Conservation (phyloP, 352 stramenopile species). For the Blastocystis sp. region DNA sequence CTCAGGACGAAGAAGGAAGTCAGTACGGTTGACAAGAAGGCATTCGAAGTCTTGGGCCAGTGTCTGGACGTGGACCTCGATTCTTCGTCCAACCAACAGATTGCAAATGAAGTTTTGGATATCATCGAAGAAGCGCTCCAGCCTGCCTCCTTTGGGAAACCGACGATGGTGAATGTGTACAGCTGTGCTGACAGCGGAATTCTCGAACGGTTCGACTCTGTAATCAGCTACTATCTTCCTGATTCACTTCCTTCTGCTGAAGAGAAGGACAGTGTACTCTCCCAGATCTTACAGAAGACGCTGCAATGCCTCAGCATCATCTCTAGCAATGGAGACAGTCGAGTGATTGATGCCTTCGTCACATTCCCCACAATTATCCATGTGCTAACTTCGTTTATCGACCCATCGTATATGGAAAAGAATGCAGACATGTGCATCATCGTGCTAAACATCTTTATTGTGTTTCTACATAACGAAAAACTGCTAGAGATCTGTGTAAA, state of each 20-base stretch:
- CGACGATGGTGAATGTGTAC: not conserved
- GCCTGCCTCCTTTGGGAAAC: not conserved
- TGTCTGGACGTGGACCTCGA: not conserved
- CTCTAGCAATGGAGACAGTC: not conserved
- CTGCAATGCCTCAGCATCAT: not conserved
- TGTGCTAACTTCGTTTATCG: not conserved
- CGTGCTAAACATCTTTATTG: not conserved
- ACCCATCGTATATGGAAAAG: not conserved
- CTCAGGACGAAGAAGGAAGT: constrained; percentile 25
- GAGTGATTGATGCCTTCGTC: not conserved
- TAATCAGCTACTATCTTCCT: not conserved
- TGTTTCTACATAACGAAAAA: not conserved
- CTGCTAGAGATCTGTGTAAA: constrained; percentile 24
- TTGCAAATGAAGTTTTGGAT: not conserved
- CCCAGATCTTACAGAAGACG: not conserved
- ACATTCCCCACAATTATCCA: not conserved
- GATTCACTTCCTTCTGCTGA: not conserved
- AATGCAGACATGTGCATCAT: not conserved
- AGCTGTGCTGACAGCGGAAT: not conserved
- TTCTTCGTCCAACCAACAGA: not conserved
- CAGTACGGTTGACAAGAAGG: not conserved
- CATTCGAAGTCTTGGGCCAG: not conserved
- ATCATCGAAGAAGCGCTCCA: not conserved
- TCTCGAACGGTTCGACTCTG: not conserved
- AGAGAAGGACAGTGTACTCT: not conserved